These are phyloP conservation scores for Narthecium ossifragum DNA, from an alignment of 106 monocot species.

Conservation along the genomic window DNA sequence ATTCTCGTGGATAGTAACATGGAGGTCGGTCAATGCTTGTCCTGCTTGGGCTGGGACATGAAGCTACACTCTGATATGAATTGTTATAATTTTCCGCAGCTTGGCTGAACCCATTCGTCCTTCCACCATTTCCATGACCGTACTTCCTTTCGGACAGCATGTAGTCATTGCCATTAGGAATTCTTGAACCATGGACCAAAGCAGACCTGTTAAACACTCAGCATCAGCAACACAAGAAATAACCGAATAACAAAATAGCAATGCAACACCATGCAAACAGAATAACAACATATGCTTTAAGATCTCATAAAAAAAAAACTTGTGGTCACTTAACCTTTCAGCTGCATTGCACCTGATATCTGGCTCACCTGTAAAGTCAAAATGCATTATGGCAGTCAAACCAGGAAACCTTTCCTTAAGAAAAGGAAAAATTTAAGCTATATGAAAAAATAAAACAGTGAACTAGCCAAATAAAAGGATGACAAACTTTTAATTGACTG, in stretches of 20 bases:
- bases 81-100: conserved; percentile 7
- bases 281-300: background rate
- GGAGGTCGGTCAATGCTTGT: conserved; percentile 1
- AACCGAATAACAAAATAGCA: background rate
- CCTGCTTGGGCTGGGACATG: conserved; percentile 58
- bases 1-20: background rate
- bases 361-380: conserved; percentile 26
- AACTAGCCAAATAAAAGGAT: background rate
- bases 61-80: conserved; percentile 22
- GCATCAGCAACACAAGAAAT: background rate
- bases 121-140: no score
- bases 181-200: conserved; percentile 5
- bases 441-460: background rate
- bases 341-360: conserved; percentile 5
- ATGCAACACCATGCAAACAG: background rate
- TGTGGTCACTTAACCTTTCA: conserved; percentile 6
- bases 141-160: no score
- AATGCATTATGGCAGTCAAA: background rate
- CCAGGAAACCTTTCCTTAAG: background rate
- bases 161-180: no score
- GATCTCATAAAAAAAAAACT: background rate
- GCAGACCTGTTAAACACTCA: conserved; percentile 17
- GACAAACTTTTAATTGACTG: conserved; percentile 53
- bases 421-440: background rate
- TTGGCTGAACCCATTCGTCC: background rate